These are phyloP conservation scores for Heliamphora exappendiculata DNA, from an alignment of 148 eudicot genomes.

Conservation along the genomic window DNA sequence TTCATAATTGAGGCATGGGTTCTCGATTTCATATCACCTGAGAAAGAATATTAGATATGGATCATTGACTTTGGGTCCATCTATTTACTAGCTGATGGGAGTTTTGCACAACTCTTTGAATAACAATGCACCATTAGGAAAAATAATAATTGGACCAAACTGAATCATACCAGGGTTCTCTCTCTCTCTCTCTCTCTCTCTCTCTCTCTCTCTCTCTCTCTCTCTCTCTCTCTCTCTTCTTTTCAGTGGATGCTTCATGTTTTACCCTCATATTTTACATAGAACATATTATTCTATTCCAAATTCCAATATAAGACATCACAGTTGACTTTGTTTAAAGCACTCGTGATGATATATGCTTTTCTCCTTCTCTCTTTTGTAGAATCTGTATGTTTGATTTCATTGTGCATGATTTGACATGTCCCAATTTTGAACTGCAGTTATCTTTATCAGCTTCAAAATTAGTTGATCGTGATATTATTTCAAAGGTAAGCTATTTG, in stretches of 20 bases:
- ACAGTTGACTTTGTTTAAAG: neutral
- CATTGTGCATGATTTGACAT: neutral
- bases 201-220: neutral
- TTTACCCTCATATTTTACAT: too few relatives aligned
- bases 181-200: neutral
- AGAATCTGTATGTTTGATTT: neutral
- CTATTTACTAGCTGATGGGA: neutral
- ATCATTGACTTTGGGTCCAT: neutral
- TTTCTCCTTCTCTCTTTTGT: neutral
- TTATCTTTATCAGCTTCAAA: slow-evolving; percentile 69
- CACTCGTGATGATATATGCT: neutral
- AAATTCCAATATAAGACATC: neutral
- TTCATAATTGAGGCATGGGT: neutral
- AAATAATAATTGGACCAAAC: neutral
- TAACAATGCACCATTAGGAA: neutral
- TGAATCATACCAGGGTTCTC: neutral
- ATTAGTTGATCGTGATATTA: slow-evolving; percentile 58
- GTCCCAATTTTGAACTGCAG: slow-evolving; percentile 38
- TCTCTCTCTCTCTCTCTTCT: too few relatives aligned
- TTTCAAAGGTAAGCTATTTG: slow-evolving; percentile 56
- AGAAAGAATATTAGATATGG: neutral
- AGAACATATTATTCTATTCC: too few relatives aligned
- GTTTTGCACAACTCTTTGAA: neutral
- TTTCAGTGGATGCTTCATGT: too few relatives aligned
- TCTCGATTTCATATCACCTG: neutral